Evolutionary conservation across 1,139 yeast species (phyloP), one percentile per base, ranked within the genome.

Genomic region (Saccharomyces hybrid): DNA sequence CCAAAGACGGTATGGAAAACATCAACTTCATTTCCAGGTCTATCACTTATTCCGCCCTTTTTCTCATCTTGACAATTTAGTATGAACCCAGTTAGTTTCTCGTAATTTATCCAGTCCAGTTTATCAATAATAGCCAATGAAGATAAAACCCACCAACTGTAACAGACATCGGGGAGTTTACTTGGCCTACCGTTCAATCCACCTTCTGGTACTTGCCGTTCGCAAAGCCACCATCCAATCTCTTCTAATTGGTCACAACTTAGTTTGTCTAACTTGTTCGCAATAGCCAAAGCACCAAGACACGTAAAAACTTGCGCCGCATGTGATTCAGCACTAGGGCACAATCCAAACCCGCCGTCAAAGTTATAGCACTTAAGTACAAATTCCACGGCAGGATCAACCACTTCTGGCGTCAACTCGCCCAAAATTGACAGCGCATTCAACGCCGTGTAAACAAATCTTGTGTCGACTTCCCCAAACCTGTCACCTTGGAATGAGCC

Each of bases 131-230:
- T 85, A 0, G 88, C 80, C 52, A 93, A 73, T 1, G 93, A 80
- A 0, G 96, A 86, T 47, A 91, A 71, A 5, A 90, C 97, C 99
- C 99, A 93, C 98, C 98, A 95, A 66, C 95, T 84, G 68, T 93
- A 93, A 69, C 99, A 93, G 14, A 88, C 97, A 70, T 93, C 99
- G 0, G 98, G 97, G 27, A 91, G 74, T 69, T 93, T 93, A 60
- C 95, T 97, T 0, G 99, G 99, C 51, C 99, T 79, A 0, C 99
- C 99, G 67, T 93, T 93, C 54, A 93, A 76, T 0, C 99, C 99
- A 5, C 99, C 99, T 27, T 78, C 78, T 3, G 84, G 83, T n/a
- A 88, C 79, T 69, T 93, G 99, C 54, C 99, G 75, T 68, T 93
- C 98, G 63, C 93, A 80, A 23, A 93, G 76, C 98, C 99, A 93